Percentiles rank a stretch among this genome's conserved stretches.
phyloP scores from a whole-genome alignment of 2,329 filamentous ascomycete species.

The Cercospora zeina region DNA sequence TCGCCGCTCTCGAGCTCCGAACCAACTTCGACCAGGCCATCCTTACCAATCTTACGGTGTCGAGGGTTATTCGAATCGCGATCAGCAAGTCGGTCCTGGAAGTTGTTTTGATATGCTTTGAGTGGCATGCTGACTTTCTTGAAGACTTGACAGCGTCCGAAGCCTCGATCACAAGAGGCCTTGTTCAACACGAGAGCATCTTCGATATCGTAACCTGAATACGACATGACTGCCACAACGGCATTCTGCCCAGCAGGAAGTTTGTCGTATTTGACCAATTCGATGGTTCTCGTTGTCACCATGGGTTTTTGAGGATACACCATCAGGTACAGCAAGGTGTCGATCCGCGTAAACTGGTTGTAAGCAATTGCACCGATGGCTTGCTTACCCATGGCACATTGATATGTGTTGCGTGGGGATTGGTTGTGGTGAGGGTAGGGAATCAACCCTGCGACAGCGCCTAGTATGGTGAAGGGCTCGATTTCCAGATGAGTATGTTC shows the following conservation, averaged over 20 bases:
- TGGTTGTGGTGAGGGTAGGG: conserved; percentile 99
- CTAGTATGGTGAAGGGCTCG: conserved; percentile 94
- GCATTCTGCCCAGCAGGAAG: conserved; percentile 95
- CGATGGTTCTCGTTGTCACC: conserved; percentile 95
- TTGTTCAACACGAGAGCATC: conserved; percentile 97
- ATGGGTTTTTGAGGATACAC: conserved; percentile 97
- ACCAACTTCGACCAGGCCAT: conserved; percentile 86
- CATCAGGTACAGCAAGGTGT: conserved; percentile 92
- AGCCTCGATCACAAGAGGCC: conserved; percentile 89
- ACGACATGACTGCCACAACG: conserved; percentile 98
- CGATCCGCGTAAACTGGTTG: conserved; percentile 96
- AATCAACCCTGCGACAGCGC: conserved; percentile 92
- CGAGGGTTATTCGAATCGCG: conserved; percentile 53
- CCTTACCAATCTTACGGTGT: conserved; percentile 73
- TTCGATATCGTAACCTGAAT: conserved; percentile 98
- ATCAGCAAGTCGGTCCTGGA: conserved; percentile 62
- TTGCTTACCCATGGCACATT: conserved; percentile 94
- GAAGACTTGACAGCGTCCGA: conserved; percentile 97
- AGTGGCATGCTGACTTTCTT: conserved; percentile 86
- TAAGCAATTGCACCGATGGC: conserved; percentile 97
- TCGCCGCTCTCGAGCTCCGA: conserved; percentile 75
- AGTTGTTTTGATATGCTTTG: conserved; percentile 83
- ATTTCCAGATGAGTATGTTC: conserved; percentile 94
- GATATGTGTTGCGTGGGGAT: conserved; percentile 93
- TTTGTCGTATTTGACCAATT: conserved; percentile 95